Evolutionary conservation across 2,329 filamentous ascomycete genomes (phyloP).

Genomic region (Curvularia eragrostidis): DNA sequence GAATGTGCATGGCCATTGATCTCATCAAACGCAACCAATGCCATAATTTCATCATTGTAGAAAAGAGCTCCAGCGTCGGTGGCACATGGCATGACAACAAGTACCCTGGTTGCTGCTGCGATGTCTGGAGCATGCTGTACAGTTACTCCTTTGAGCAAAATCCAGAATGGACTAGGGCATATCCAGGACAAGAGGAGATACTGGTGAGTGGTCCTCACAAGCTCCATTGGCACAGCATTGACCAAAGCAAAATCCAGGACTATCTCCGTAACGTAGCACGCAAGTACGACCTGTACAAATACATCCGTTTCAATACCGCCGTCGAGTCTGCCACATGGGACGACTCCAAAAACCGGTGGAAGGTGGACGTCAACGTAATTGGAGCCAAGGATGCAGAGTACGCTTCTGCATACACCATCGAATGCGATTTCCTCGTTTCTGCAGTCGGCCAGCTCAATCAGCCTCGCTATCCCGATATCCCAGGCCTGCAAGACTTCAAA

Average conservation of each 20-base stretch:
- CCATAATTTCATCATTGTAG: constrained; percentile 63
- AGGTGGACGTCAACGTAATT: constrained; percentile 55
- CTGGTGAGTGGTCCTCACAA: constrained; percentile 44
- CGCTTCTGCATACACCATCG: constrained; percentile 59
- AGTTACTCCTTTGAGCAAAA: constrained; percentile 68
- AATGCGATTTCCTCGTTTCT: constrained; percentile 63
- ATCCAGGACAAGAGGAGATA: constrained; percentile 67
- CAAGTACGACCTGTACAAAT: constrained; percentile 62
- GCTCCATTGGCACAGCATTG: background rate
- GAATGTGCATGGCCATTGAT: constrained; percentile 65
- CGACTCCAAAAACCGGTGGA: constrained; percentile 60
- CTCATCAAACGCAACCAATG: constrained; percentile 60
- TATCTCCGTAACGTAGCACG: constrained; percentile 62
- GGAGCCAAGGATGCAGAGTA: constrained; percentile 64
- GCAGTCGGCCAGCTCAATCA: constrained; percentile 66
- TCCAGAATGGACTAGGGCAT: constrained; percentile 63
- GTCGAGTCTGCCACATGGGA: constrained; percentile 64
- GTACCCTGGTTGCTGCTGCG: constrained; percentile 64
- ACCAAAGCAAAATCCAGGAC: constrained; percentile 33
- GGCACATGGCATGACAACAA: constrained; percentile 64
- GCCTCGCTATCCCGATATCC: constrained; percentile 59
- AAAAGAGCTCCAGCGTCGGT: constrained; percentile 61
- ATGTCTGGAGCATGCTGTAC: constrained; percentile 64
- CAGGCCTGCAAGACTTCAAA: constrained; percentile 56
- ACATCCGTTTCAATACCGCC: constrained; percentile 64